Evolutionary conservation across 2,329 filamentous ascomycete species (phyloP).

Genomic region (Arthroderma uncinatum): DNA sequence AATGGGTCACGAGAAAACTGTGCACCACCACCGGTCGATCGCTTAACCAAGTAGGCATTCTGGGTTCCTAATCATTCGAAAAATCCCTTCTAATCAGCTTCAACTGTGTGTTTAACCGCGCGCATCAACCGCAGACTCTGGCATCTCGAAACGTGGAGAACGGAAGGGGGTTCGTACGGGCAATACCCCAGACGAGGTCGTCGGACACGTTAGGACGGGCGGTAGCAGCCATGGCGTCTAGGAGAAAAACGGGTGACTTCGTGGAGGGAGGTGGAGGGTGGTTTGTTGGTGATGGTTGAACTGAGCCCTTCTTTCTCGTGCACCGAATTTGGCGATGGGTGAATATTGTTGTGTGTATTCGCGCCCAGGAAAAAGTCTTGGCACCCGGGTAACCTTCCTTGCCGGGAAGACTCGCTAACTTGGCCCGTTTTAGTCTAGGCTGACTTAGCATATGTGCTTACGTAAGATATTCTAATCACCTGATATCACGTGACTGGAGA

Average conservation of each 20-base stretch:
- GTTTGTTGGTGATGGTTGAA: conserved; percentile 7
- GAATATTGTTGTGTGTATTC: conserved; percentile 8
- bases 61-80: conserved; percentile 53
- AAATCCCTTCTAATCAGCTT: conserved; percentile 1
- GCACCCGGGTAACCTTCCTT: conserved; percentile 1
- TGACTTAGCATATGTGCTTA: neutral
- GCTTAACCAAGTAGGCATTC: conserved; percentile 89
- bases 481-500: neutral
- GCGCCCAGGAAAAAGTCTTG: neutral
- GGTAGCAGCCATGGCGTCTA: conserved; percentile 34
- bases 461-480: neutral
- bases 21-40: conserved; percentile 63
- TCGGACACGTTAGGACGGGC: conserved; percentile 65
- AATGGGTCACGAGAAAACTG: conserved; percentile 91
- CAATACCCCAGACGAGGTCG: conserved; percentile 90
- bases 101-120: neutral
- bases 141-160: neutral
- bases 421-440: conserved; percentile 25
- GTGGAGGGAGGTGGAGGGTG: conserved; percentile 19
- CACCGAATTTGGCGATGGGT: neutral
- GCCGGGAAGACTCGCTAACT: conserved; percentile 27
- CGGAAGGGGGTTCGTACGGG: conserved; percentile 56
- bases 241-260: conserved; percentile 13
- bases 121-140: neutral
- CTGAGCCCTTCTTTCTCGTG: neutral